phyloP scores from a whole-genome alignment of 2,329 filamentous ascomycete genomes.

The Penicillium thymicola region DNA sequence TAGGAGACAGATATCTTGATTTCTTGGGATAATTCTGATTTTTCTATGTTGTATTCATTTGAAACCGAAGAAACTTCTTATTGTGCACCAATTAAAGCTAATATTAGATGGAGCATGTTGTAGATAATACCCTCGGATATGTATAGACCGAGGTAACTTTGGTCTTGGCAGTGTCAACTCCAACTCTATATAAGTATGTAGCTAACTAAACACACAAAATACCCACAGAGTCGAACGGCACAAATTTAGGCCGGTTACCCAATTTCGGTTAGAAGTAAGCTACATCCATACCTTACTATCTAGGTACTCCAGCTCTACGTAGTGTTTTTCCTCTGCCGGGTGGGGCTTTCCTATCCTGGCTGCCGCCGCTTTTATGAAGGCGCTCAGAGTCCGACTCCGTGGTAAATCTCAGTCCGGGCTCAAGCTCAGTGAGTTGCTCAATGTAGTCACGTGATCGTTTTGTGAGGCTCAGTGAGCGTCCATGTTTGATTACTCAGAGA shows the following conservation, averaged over 20 bases:
- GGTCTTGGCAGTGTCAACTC: background rate
- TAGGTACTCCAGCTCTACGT: too few relatives aligned
- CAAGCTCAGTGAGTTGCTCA: too few relatives aligned
- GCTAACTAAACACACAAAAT: conserved; percentile 13
- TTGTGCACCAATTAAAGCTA: background rate
- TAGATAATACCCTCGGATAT: conserved; percentile 4
- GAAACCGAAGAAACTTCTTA: background rate
- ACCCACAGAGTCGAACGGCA: background rate
- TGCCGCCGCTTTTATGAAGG: too few relatives aligned
- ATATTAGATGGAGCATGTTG: background rate
- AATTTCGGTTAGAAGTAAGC: background rate
- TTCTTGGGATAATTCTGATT: background rate
- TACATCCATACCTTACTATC: background rate
- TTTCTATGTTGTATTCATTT: background rate
- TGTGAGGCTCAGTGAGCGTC: too few relatives aligned
- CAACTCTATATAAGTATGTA: background rate
- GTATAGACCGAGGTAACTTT: conserved; percentile 1
- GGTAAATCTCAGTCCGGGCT: too few relatives aligned
- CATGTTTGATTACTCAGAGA: too few relatives aligned
- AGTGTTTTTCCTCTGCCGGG: too few relatives aligned
- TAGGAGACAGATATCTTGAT: background rate
- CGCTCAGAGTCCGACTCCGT: too few relatives aligned
- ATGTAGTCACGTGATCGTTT: too few relatives aligned
- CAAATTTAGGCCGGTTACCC: background rate
- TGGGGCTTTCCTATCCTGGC: too few relatives aligned